These are phyloP conservation scores for Botrytis aclada DNA, from an alignment of 2,329 filamentous ascomycete genomes.

Conservation along the genomic window DNA sequence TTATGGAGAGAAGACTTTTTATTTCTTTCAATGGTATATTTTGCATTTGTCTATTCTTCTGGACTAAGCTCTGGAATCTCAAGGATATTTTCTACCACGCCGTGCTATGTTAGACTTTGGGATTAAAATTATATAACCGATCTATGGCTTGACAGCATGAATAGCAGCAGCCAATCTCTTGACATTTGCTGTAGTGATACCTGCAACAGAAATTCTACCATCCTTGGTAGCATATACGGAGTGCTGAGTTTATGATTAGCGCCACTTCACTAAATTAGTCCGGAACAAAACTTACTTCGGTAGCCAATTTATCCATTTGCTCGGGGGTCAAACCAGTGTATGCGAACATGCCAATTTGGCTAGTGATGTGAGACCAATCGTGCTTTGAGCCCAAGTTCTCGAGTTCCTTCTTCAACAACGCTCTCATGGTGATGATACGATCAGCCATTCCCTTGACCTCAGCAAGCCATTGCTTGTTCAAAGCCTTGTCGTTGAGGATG, in stretches of 20 bases:
- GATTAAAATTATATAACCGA: background rate
- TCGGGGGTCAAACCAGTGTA: slow-evolving; percentile 90
- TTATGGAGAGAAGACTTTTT: background rate
- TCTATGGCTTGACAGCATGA: slow-evolving; percentile 66
- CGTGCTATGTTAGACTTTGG: background rate
- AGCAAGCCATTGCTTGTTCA: slow-evolving; percentile 91
- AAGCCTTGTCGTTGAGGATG: slow-evolving; percentile 79
- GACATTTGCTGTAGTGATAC: slow-evolving; percentile 77
- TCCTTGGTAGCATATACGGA: slow-evolving; percentile 97
- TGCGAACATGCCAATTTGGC: slow-evolving; percentile 99
- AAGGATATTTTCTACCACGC: background rate
- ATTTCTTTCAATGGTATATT: background rate
- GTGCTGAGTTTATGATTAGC: slow-evolving; percentile 50
- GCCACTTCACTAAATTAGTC: slow-evolving; percentile 23
- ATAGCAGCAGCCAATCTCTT: slow-evolving; percentile 79
- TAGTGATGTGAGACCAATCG: slow-evolving; percentile 98
- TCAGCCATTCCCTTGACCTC: slow-evolving; percentile 99
- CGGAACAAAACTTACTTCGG: slow-evolving; percentile 61
- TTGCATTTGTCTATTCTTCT: background rate
- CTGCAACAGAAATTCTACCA: slow-evolving; percentile 80
- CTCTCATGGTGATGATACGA: slow-evolving; percentile 98
- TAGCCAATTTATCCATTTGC: slow-evolving; percentile 87
- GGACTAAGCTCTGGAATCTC: background rate
- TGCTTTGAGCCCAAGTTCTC: slow-evolving; percentile 93
- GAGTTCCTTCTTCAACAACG: slow-evolving; percentile 89